Base-by-base conservation (phyloP, 75 land plant species). In the Azolla pinnata region DNA sequence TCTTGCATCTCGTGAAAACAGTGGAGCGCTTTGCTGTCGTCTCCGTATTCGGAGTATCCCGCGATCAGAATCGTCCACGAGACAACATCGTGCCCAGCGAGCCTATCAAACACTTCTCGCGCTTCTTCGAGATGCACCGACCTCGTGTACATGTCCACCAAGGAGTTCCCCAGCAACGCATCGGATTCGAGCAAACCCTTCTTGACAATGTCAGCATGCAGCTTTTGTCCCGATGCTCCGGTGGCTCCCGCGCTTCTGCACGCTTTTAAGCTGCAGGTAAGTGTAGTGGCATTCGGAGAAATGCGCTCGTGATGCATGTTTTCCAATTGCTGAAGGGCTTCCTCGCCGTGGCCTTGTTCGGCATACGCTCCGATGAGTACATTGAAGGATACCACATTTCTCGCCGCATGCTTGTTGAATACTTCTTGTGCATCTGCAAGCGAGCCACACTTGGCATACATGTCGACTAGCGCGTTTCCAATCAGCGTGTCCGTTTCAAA, bases 131-230 rank as follows among this genome's bases (percentile, higher is more conserved):
- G 29, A 25, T 33, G 60, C 19, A 75, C 72, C 4, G 17, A 16
- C 45, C 68, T 72, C 7, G 68, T 23, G 29, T 62, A 80, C 71
- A 80, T 71, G 17, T 68, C 75, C 18, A 80, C 31, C 35, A 75
- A 61, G 19, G 72, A 64, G 53, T 70, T 69, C 18, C 76, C 77
- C 2, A 73, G 65, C 54, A 68, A 68, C 10, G 35, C 49, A 32
- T 59, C 35, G 0, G 56, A 44, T 33, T 64, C 59, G 30, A n/a
- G n/a, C 49, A 73, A 73, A 2, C 83, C 83, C 55, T 62, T 58
- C 34, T 54, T 67, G 29, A 78, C 25, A 4, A 78, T 53, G 28
- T 72, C 67, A 21, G 63, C 71, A 64, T 78, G 75, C 63, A 78
- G 56, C 23, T 76, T 66, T 48, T 57, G 49, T 14, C 74, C 79